Percentiles rank a stretch among this genome's conserved stretches.
phyloP scores from a whole-genome alignment of 2,329 filamentous ascomycete genomes.

The Stachybotrys elegans region DNA sequence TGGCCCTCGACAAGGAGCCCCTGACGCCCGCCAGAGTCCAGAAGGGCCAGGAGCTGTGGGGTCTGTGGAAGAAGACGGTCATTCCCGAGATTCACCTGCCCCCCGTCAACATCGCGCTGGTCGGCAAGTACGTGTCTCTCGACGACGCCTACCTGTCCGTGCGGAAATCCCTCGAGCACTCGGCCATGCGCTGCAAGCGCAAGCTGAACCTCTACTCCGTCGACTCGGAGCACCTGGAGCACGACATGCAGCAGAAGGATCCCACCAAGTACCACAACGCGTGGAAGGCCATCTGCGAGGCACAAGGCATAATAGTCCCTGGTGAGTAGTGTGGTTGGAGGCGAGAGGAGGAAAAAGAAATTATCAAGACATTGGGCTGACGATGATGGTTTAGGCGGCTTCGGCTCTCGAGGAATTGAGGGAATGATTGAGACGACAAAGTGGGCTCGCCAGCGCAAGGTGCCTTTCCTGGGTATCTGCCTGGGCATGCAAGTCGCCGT shows the following conservation, averaged over 20 bases:
- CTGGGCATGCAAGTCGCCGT: slow-evolving; percentile 91
- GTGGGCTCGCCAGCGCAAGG: slow-evolving; percentile 78
- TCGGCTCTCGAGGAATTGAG: slow-evolving; percentile 75
- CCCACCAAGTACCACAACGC: slow-evolving; percentile 78
- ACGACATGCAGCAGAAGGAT: slow-evolving; percentile 51
- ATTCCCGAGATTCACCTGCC: slow-evolving; percentile 60
- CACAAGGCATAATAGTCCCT: slow-evolving; percentile 48
- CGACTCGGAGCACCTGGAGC: slow-evolving; percentile 79
- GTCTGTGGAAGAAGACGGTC: slow-evolving; percentile 70
- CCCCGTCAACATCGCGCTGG: slow-evolving; percentile 74
- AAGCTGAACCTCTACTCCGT: slow-evolving; percentile 81
- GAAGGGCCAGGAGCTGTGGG: slow-evolving; percentile 68
- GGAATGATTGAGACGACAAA: slow-evolving; percentile 87
- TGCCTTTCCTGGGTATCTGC: slow-evolving; percentile 84
- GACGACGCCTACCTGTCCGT: slow-evolving; percentile 84
- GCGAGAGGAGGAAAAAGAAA: not conserved
- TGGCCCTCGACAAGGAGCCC: slow-evolving; percentile 57
- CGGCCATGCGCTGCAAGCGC: slow-evolving; percentile 77
- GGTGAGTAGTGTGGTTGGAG: slow-evolving; percentile 5
- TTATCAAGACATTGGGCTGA: not conserved
- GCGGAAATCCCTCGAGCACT: slow-evolving; percentile 83
- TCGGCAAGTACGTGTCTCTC: slow-evolving; percentile 85
- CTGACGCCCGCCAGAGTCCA: slow-evolving; percentile 49
- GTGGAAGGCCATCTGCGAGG: slow-evolving; percentile 74
- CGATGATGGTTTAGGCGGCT: slow-evolving; percentile 53